Evolutionary conservation across 805 yeast genomes (phyloP).

Genomic region (Candida maesae): DNA sequence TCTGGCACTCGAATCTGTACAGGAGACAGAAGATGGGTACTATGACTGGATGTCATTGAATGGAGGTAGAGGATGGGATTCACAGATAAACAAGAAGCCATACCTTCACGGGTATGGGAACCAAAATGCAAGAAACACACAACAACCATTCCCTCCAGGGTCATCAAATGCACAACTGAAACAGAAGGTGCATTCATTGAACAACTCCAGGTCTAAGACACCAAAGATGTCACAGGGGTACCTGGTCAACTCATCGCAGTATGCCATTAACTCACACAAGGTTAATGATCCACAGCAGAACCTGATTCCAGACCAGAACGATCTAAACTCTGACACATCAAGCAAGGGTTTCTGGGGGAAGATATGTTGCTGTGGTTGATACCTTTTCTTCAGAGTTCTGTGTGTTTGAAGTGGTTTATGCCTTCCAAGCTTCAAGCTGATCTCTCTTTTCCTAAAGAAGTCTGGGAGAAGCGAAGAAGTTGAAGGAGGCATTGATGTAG

Average conservation of each 20-base stretch:
- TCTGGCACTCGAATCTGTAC: slow-evolving; percentile 69
- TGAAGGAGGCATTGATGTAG: too few species aligned
- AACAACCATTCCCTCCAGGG: slow-evolving; percentile 19
- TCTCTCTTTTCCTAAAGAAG: too few species aligned
- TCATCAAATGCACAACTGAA: slow-evolving; percentile 15
- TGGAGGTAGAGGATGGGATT: slow-evolving; percentile 96
- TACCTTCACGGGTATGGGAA: slow-evolving; percentile 95
- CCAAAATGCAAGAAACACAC: slow-evolving; percentile 60
- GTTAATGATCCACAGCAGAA: slow-evolving; percentile 25
- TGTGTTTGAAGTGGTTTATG: too few species aligned
- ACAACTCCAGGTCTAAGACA: slow-evolving; percentile 26
- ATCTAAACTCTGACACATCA: slow-evolving; percentile 19
- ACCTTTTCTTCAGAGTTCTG: too few species aligned
- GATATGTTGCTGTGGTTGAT: slow-evolving; percentile 25
- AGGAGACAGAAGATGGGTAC: slow-evolving; percentile 75
- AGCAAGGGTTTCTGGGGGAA: slow-evolving; percentile 27
- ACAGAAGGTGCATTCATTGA: slow-evolving; percentile 27
- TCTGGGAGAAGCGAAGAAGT: too few species aligned
- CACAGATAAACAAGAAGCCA: slow-evolving; percentile 83
- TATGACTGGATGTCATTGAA: slow-evolving; percentile 98
- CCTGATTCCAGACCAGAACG: slow-evolving; percentile 24
- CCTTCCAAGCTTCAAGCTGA: too few species aligned
- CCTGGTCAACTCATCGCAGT: slow-evolving; percentile 26
- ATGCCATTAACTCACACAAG: slow-evolving; percentile 24
- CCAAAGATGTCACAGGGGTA: slow-evolving; percentile 25